Evolutionary conservation across 768 basidiomycete species (phyloP), one percentile per base, ranked within the genome.

Genomic region (Termitomyces titanicus): DNA sequence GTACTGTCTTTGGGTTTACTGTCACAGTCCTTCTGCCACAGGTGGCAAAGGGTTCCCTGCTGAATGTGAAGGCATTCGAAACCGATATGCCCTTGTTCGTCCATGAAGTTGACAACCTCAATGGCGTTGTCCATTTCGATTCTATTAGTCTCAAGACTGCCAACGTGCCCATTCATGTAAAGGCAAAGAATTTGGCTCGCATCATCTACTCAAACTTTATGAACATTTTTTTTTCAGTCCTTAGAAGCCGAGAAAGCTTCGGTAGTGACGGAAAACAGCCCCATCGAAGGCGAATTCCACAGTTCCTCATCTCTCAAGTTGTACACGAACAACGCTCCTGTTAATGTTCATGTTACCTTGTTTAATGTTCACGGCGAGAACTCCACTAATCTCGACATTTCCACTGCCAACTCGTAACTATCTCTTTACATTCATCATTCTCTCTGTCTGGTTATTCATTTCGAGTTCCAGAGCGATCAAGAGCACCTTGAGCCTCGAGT

Each of bases 261-360:
- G 1, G 46, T 75, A 6, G 49, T 58, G 22, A 79, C 78, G 1
- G 59, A 70, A 6, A 83, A 81, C 47, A 74, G 73, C n/a, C 62
- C 59, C 8, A 80, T 86, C 33, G 56, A 57, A 2, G 85, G 85
- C 10, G 61, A 58, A 31, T 83, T 80, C 68, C 72, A 73, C 20
- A 62, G 67, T 9, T 66, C 71, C 0, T 56, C 60, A 0, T 63
- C 63, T 20, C 64, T 76, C 15, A 55, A 40, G 4, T 56, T 77
- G n/a, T n/a, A 59, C 12, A 76, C 76, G n/a, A 59, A 70, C 20
- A 82, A 83, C 57, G 70, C 70, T 1, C 65, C 47, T 2, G 74
- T 86, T 50, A 50, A 68, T 4, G 69, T 71, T 0, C 62, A 65
- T 17, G 74, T 83, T 24, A 70, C 65, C 27, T 57, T 85, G 42